These are phyloP conservation scores for Ascodesmis nigricans DNA, from an alignment of 495 filamentous ascomycete genomes.

Conservation along the genomic window DNA sequence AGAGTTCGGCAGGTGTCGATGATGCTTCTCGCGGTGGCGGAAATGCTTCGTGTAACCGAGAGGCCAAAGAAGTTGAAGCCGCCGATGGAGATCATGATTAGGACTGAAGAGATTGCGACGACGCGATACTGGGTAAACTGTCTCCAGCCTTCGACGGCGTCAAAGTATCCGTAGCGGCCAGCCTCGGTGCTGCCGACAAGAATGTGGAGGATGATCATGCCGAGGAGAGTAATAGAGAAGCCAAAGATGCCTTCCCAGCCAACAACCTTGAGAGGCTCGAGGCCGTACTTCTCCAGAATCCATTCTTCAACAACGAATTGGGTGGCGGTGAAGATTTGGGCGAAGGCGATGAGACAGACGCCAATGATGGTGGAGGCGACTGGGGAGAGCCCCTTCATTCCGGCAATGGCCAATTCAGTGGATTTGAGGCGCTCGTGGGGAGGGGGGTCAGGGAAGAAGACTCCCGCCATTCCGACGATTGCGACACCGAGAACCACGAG, in stretches of 20 bases:
- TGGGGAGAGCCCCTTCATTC: constrained; percentile 24
- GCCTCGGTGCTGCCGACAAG: constrained; percentile 48
- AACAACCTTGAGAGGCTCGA: constrained; percentile 76
- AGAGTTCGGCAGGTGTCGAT: constrained; percentile 95
- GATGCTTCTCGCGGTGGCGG: constrained; percentile 75
- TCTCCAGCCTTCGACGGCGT: constrained; percentile 60
- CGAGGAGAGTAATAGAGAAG: constrained; percentile 56
- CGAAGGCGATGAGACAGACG: constrained; percentile 68
- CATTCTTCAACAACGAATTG: constrained; percentile 94
- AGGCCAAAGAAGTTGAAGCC: constrained; percentile 98
- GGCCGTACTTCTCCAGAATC: constrained; percentile 69
- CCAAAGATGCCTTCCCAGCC: constrained; percentile 95
- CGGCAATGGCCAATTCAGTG: constrained; percentile 2
- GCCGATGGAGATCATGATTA: constrained; percentile 96
- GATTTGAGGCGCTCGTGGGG: constrained; percentile 13
- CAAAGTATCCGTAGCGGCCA: constrained; percentile 67
- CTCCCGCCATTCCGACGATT: constrained; percentile 72
- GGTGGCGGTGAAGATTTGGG: constrained; percentile 87
- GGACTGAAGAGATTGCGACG: constrained; percentile 49
- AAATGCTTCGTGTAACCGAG: constrained; percentile 67
- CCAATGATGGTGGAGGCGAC: constrained; percentile 56
- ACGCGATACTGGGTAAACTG: constrained; percentile 48
- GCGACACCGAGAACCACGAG: constrained; percentile 76
- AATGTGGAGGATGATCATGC: constrained; percentile 60
- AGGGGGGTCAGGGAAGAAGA: constrained; percentile 42